phyloP scores from a whole-genome alignment of 306 rosid genomes.

The barrel medic (Medicago truncatula) region DNA sequence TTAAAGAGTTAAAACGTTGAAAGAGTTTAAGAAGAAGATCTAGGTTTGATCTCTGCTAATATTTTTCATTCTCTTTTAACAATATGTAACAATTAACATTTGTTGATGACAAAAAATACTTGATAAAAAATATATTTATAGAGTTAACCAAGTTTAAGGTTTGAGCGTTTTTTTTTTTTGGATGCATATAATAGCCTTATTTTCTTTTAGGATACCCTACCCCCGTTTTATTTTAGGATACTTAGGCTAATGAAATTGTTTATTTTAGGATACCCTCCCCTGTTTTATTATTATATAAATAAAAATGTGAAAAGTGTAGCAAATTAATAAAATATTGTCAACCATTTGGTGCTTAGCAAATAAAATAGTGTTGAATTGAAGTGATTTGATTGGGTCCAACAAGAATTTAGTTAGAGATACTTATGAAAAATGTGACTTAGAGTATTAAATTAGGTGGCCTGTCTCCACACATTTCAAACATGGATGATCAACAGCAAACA shows the following conservation, averaged over 20 bases:
- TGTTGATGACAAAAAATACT: no score
- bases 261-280: background rate
- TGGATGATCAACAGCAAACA: conserved; percentile 42
- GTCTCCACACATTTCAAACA: conserved; percentile 48
- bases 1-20: no score
- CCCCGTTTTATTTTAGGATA: background rate
- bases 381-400: conserved; percentile 57
- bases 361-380: conserved; percentile 28
- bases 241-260: conserved; percentile 15
- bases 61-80: no score
- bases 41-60: no score
- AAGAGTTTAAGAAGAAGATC: no score
- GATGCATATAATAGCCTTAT: background rate
- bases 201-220: background rate
- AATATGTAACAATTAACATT: no score
- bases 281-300: background rate
- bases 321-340: background rate
- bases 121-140: no score
- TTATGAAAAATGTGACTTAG: conserved; percentile 38
- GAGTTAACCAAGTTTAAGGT: background rate
- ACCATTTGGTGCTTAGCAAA: conserved; percentile 31
- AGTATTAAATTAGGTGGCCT: conserved; percentile 58
- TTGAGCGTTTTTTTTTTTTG: background rate
- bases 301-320: conserved; percentile 6
- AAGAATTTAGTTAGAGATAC: conserved; percentile 61